Conservation (phyloP, 345 rosid genomes). For the Citrus unshiu region DNA sequence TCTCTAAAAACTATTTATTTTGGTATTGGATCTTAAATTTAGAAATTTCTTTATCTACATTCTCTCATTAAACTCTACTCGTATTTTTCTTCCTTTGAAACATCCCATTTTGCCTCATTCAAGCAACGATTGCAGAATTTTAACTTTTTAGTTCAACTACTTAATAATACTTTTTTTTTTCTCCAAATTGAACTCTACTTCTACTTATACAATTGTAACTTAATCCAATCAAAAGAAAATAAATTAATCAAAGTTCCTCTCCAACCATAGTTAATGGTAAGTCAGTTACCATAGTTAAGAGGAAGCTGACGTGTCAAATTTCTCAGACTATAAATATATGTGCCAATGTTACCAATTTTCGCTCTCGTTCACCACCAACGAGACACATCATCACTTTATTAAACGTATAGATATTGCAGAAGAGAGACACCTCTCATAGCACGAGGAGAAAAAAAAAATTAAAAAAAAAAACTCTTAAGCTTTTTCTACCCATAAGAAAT, state of each 20-base stretch:
- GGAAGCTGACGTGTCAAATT: conserved; percentile 26
- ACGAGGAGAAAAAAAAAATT: background rate
- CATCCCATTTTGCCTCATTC: no score
- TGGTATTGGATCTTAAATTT: no score
- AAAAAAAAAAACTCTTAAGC: background rate
- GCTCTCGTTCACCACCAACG: conserved; percentile 12
- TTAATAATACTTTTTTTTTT: no score
- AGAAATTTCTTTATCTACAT: no score
- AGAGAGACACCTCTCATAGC: conserved; percentile 30
- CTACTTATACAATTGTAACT: background rate
- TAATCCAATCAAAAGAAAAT: background rate
- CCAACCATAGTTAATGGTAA: conserved; percentile 26
- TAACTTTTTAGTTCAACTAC: no score
- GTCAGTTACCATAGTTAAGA: conserved; percentile 23
- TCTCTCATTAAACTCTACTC: no score
- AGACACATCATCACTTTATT: conserved; percentile 43
- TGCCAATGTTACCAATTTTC: background rate
- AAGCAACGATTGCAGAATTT: no score
- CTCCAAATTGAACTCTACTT: background rate
- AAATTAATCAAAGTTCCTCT: conserved; percentile 9
- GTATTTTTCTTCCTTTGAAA: no score
- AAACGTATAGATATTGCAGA: conserved; percentile 34
- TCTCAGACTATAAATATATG: conserved; percentile 9
- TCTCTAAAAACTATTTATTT: no score
- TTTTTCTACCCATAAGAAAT: background rate